Evolutionary conservation across 345 rosid genomes (phyloP).

Genomic region (Salix arbutifolia): DNA sequence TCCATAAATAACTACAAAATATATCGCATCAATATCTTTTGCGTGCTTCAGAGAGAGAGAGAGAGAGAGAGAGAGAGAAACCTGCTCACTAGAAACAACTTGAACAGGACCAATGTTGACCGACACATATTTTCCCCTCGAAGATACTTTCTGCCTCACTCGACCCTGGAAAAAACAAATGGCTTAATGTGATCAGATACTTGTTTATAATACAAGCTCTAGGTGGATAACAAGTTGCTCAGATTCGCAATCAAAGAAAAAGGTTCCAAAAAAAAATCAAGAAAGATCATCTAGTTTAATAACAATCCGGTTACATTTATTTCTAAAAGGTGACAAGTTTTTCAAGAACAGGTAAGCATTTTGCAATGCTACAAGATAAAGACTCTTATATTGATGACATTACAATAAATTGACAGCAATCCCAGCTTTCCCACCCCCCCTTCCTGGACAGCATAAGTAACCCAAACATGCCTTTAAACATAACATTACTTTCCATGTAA

Average conservation of each 20-base stretch:
- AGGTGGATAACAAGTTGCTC: background rate
- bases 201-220: background rate
- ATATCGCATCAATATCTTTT: background rate
- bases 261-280: background rate
- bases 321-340: background rate
- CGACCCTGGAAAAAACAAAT: slow-evolving; percentile 43
- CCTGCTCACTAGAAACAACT: slow-evolving; percentile 89
- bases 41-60: background rate
- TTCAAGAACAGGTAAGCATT: background rate
- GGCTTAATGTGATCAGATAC: background rate
- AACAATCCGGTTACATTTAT: background rate
- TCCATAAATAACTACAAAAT: background rate
- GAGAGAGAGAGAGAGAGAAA: slow-evolving; percentile 14
- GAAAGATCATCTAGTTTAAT: background rate
- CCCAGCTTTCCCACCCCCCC: fast-evolving
- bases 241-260: background rate
- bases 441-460: background rate
- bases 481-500: background rate
- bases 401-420: background rate
- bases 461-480: background rate
- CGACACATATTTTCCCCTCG: slow-evolving; percentile 83
- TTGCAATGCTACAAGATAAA: background rate
- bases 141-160: slow-evolving; percentile 79
- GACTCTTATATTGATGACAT: background rate
- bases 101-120: slow-evolving; percentile 88